Evolutionary conservation across 192 early-diverging fungal genomes (phyloP).

Genomic region (Backusella morwellensis): DNA sequence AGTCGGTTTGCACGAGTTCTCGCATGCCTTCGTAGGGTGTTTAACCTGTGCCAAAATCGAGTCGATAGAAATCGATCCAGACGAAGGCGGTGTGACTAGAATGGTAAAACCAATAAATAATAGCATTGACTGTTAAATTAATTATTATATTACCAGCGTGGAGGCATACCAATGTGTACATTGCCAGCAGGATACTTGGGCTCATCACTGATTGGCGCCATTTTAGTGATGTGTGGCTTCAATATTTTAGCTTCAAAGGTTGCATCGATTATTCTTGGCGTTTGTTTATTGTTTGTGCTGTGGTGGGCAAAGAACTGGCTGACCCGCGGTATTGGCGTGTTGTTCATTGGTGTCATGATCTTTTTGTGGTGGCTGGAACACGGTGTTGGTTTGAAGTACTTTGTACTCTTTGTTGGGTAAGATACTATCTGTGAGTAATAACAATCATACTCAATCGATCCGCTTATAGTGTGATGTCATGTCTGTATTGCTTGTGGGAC

Average conservation of each 20-base stretch:
- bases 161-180: conserved; percentile 79
- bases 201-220: conserved; percentile 82
- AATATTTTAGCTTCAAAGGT: conserved; percentile 84
- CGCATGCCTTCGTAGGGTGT: conserved; percentile 84
- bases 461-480: conserved; percentile 78
- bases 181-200: conserved; percentile 92
- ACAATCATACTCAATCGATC: not conserved
- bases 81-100: conserved; percentile 86
- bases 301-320: conserved; percentile 92
- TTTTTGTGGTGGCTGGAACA: conserved; percentile 82
- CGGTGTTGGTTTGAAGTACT: conserved; percentile 78
- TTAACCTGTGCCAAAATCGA: conserved; percentile 89
- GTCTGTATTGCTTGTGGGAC: conserved; percentile 92
- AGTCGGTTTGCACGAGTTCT: conserved; percentile 94
- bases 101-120: conserved; percentile 46
- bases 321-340: conserved; percentile 72
- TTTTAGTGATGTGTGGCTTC: conserved; percentile 94
- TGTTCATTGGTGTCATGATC: conserved; percentile 80
- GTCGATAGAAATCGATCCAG: conserved; percentile 87
- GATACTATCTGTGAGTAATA: not conserved
- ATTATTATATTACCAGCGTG: conserved; percentile 40
- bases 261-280: conserved; percentile 81
- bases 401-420: conserved; percentile 92
- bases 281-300: conserved; percentile 77
- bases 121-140: not conserved